These are phyloP conservation scores for Ustilago loliicola DNA, from an alignment of 1,284 basidiomycete species.

Conservation along the genomic window DNA sequence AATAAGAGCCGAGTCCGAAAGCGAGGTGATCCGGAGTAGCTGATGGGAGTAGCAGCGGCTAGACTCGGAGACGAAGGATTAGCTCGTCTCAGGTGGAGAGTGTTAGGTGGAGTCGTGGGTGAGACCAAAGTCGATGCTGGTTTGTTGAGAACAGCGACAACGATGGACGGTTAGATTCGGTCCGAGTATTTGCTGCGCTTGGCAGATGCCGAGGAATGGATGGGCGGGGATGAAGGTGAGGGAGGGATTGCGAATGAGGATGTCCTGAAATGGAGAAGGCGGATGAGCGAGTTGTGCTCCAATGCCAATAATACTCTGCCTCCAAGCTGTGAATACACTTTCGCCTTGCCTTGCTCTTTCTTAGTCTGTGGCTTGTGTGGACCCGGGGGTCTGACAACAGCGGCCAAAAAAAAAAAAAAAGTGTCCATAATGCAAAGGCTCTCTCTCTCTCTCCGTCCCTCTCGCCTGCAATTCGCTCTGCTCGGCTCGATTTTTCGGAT, in stretches of 20 bases:
- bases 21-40: neutral
- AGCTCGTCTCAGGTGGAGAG: neutral
- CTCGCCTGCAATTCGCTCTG: neutral
- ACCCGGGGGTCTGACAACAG: constrained; percentile 36
- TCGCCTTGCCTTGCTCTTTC: neutral
- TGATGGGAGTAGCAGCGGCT: neutral
- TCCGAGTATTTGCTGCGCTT: neutral
- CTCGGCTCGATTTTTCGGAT: neutral
- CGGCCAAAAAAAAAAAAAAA: neutral
- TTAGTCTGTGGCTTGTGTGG: constrained; percentile 6
- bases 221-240: neutral
- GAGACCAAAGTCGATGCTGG: neutral
- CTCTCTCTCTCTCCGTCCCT: constrained; percentile 6
- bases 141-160: constrained; percentile 1
- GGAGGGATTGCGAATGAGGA: constrained; percentile 8
- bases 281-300: constrained; percentile 9
- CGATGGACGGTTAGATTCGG: neutral
- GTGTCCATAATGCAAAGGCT: neutral
- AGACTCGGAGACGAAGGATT: neutral
- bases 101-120: neutral
- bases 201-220: constrained; percentile 1
- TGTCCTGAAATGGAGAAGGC: constrained; percentile 9
- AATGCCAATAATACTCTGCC: neutral
- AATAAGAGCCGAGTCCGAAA: neutral
- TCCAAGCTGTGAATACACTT: neutral